phyloP scores from a whole-genome alignment of 495 filamentous ascomycete species.

The Achaetomiella virescens region DNA sequence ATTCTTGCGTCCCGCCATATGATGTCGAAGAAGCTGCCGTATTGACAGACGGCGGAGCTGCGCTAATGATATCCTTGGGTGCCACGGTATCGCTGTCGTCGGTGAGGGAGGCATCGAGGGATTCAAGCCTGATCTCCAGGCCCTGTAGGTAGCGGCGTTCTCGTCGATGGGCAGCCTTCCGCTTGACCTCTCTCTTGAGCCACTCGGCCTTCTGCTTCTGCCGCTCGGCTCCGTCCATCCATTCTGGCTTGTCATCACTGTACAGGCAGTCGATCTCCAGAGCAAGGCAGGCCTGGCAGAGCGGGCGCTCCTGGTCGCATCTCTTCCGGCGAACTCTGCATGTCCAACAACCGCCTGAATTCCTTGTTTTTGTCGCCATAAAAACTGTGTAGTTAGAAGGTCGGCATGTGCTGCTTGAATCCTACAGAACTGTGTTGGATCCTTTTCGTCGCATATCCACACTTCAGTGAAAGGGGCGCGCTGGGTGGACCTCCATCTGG shows the following conservation, averaged over 20 bases:
- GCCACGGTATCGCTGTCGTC: slow-evolving; percentile 10
- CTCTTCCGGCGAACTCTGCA: slow-evolving; percentile 52
- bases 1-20: not conserved
- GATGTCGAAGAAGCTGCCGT: not conserved
- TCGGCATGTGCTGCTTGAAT: not conserved
- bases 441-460: too few relatives aligned
- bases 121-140: slow-evolving; percentile 35
- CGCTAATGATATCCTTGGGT: slow-evolving; percentile 3
- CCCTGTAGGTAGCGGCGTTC: slow-evolving; percentile 28
- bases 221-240: slow-evolving; percentile 48
- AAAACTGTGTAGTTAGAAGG: not conserved
- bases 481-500: too few relatives aligned
- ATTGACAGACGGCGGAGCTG: not conserved
- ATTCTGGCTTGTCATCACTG: slow-evolving; percentile 44
- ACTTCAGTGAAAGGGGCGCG: too few relatives aligned
- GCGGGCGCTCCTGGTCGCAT: slow-evolving; percentile 45
- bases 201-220: slow-evolving; percentile 45
- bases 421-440: too few relatives aligned
- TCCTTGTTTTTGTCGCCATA: slow-evolving; percentile 28
- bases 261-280: slow-evolving; percentile 48
- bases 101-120: slow-evolving; percentile 23
- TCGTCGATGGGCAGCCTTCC: slow-evolving; percentile 38
- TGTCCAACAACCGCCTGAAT: slow-evolving; percentile 51
- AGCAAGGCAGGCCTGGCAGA: slow-evolving; percentile 40
- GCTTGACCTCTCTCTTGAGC: slow-evolving; percentile 48